Base-by-base conservation (phyloP, 768 basidiomycete genomes). In the Trametes cubensis region DNA sequence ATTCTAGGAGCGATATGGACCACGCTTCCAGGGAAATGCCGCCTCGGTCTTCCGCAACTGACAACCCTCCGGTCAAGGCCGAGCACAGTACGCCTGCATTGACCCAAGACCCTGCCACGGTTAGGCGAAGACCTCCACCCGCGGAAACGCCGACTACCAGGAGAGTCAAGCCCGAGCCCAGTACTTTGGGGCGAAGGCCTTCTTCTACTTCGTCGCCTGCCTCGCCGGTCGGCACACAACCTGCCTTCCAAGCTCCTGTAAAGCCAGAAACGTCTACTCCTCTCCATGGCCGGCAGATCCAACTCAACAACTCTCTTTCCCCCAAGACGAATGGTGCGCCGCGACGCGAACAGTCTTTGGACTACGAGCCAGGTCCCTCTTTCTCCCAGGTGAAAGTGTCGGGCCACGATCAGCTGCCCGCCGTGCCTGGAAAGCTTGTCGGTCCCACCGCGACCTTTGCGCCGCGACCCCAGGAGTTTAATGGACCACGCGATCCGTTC, bases 301-400 rank as follows among this genome's bases (percentile, higher is more conserved):
- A 30, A 42, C 28, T 11, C 14, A 6, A 39, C 7, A 47, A 23
- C 6, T 3, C 21, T 5, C 6, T 17, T 45, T 28, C 4, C 10
- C 18, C 48, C 23, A 11, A 38, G 1, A 6, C 21, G 15, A 4
- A n/a, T 18, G 6, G 30, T 14, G 40, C 15, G 1, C 21, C 8
- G 6, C 49, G 49, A 21, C 49, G 58, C 25, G 49, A 51, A 18
- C 58, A 59, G 41, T 59, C 58, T 20, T 41, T 59, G 3, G 58
- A 59, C 40, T 59, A 59, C 40, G 47, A 50, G n/a, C 39, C 57
- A n/a, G 34, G 17, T 14, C 38, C 48, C 2, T 18, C 57, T 3
- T 26, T 6, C 14, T 28, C 18, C 4, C 13, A 3, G 2, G 40
- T 8, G 13, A n/a, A n/a, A 1, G n/a, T 21, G 18, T 10, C 5